These are phyloP conservation scores for Boletus vinaceobasis DNA, from an alignment of 768 basidiomycete species.

Conservation along the genomic window DNA sequence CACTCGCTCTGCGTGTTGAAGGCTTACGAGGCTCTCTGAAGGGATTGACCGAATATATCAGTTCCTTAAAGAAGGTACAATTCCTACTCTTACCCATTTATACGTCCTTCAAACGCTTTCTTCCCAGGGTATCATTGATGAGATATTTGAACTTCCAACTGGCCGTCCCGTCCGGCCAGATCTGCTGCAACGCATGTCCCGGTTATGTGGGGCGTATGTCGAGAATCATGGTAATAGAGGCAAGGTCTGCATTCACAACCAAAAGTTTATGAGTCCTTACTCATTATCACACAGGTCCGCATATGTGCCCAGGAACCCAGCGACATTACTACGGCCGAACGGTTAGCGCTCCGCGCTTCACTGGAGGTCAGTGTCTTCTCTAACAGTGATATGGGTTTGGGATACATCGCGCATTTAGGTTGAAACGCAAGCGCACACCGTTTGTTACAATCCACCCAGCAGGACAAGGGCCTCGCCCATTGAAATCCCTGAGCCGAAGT, in stretches of 20 bases:
- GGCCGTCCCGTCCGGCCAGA: slow-evolving; percentile 41
- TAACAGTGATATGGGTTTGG: slow-evolving; percentile 2
- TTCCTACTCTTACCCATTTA: background rate
- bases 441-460: slow-evolving; percentile 32
- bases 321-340: slow-evolving; percentile 44
- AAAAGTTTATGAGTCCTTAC: background rate
- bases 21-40: slow-evolving; percentile 54
- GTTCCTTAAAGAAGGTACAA: slow-evolving; percentile 46
- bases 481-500: slow-evolving; percentile 36
- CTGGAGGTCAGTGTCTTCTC: slow-evolving; percentile 43
- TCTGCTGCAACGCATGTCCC: slow-evolving; percentile 64
- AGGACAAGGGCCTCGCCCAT: slow-evolving; percentile 24
- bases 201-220: slow-evolving; percentile 59
- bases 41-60: slow-evolving; percentile 45
- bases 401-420: slow-evolving; percentile 10
- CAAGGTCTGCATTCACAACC: slow-evolving; percentile 36
- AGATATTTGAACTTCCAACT: slow-evolving; percentile 43
- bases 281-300: slow-evolving; percentile 42
- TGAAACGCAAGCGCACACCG: slow-evolving; percentile 12
- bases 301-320: slow-evolving; percentile 47
- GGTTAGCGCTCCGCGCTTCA: slow-evolving; percentile 49
- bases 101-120: background rate
- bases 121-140: slow-evolving; percentile 28
- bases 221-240: slow-evolving; percentile 48
- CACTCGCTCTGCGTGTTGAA: slow-evolving; percentile 57